phyloP scores from a whole-genome alignment of 306 rosid genomes.

The Trifolium fragiferum region DNA sequence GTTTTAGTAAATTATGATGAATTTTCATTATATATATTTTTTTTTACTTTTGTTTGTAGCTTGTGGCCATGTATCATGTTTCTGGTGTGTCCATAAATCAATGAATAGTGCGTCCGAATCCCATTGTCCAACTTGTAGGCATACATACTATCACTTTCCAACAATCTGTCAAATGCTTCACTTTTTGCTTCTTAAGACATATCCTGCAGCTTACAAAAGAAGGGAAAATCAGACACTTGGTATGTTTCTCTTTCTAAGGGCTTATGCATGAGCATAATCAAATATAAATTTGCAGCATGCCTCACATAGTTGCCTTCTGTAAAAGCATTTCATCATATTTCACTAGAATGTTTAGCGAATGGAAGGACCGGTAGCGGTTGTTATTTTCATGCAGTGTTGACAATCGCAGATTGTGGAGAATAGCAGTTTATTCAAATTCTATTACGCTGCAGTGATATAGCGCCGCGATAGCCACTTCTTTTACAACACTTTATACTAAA shows the following conservation, averaged over 20 bases:
- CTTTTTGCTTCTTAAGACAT: slow-evolving; percentile 69
- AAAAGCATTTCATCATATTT: slow-evolving; percentile 2
- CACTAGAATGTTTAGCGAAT: not conserved
- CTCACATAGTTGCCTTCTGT: not conserved
- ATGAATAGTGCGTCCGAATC: slow-evolving; percentile 59
- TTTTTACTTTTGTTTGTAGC: slow-evolving; percentile 45
- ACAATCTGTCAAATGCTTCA: slow-evolving; percentile 76
- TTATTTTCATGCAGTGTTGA: no score
- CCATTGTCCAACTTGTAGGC: slow-evolving; percentile 77
- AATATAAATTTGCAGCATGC: slow-evolving; percentile 6
- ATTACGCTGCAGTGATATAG: no score
- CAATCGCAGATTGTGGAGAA: no score
- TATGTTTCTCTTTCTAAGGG: slow-evolving; percentile 42
- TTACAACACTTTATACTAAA: no score
- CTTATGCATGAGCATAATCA: slow-evolving; percentile 25
- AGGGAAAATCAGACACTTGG: slow-evolving; percentile 70
- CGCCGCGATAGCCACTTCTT: no score
- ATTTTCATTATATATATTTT: not conserved
- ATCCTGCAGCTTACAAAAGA: slow-evolving; percentile 64
- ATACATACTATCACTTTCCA: slow-evolving; percentile 74
- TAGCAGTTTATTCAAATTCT: no score
- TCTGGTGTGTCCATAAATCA: slow-evolving; percentile 85
- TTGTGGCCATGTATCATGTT: slow-evolving; percentile 88
- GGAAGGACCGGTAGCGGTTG: not conserved
- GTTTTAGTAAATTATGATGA: not conserved